phyloP scores from a whole-genome alignment of 2,329 filamentous ascomycete species.

The Pseudogymnoascus sp. region DNA sequence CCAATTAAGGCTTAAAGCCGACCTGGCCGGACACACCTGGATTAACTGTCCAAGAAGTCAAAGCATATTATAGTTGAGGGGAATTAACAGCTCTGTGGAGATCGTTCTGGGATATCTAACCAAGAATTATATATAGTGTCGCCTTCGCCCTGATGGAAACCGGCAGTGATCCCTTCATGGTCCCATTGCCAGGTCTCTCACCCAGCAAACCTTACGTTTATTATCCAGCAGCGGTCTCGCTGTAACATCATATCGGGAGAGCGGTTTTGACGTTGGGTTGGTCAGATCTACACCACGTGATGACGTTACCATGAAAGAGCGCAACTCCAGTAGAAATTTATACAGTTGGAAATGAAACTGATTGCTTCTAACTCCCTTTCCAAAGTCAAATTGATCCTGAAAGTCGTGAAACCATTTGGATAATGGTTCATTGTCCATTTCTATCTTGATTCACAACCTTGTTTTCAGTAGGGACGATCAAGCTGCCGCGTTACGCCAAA shows the following conservation, averaged over 20 bases:
- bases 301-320: conserved; percentile 1
- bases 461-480: background rate
- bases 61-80: background rate
- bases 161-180: background rate
- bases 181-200: background rate
- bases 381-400: background rate
- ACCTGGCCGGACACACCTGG: background rate
- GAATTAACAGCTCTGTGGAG: background rate
- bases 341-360: background rate
- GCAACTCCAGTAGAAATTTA: conserved; percentile 4
- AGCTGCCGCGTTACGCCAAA: background rate
- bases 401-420: background rate
- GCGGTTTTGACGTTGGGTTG: background rate
- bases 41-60: background rate
- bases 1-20: background rate
- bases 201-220: background rate
- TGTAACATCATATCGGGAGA: background rate
- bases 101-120: background rate
- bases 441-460: background rate
- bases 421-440: background rate
- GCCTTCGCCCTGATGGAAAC: background rate
- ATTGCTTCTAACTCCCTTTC: background rate
- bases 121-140: background rate
- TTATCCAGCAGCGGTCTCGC: background rate
- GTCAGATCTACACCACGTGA: conserved; percentile 4